Base-by-base conservation (phyloP, 2,329 filamentous ascomycete species). In the Acrocalymma vagum region DNA sequence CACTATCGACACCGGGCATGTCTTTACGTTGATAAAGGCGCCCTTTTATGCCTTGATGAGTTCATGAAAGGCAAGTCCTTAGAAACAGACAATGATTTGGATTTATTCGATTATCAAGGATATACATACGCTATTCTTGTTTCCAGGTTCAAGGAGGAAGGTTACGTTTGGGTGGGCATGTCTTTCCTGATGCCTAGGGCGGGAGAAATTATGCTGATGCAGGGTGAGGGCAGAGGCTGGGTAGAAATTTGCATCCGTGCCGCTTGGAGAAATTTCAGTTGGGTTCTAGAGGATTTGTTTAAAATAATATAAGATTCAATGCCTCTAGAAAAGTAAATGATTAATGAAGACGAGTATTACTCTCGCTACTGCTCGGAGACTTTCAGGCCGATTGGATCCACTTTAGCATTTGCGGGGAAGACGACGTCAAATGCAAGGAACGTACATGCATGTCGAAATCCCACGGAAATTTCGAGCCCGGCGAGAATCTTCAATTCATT, bases 211-310 rank as follows among this genome's bases (percentile, higher is more conserved):
- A 29, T 43, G 33, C 23, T 27, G 14, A 34, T 38, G 40, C 32
- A 29, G 22, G 33, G 33, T 20, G 40, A 43, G 33, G 40, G 40
- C 28, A 30, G 27, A 17, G 34, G 34, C 2, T 43, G 40, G 40
- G 21, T 10, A 24, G 27, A 38, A 28, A 38, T 38, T 14, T 38
- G 30, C 14, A n/a, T n/a, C n/a, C n/a, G n/a, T n/a, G n/a, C n/a
- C n/a, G n/a, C n/a, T n/a, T n/a, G n/a, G n/a, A n/a, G n/a, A n/a
- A n/a, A n/a, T n/a, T n/a, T n/a, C n/a, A n/a, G n/a, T n/a, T n/a
- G n/a, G n/a, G n/a, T n/a, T n/a, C n/a, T n/a, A n/a, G n/a, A n/a
- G n/a, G n/a, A n/a, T n/a, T n/a, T n/a, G n/a, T n/a, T n/a, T n/a
- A n/a, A n/a, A n/a, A n/a, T n/a, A n/a, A n/a, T n/a, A n/a, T n/a